Evolutionary conservation across 139 green algal genomes (phyloP).

Genomic region (Tetraselmis striata): DNA sequence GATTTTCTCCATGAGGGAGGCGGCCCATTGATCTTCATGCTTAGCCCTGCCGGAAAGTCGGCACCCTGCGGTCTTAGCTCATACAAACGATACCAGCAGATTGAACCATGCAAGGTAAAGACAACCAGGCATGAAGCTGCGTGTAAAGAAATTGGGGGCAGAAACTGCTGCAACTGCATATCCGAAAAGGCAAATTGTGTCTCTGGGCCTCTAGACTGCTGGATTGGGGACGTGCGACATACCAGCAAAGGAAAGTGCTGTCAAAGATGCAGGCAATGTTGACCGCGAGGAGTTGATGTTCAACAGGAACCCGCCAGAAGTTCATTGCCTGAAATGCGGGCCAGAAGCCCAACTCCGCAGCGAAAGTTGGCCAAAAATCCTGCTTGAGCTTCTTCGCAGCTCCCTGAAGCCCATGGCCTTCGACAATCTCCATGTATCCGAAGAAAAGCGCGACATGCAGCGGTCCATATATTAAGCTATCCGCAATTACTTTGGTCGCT

Average conservation of each 20-base stretch:
- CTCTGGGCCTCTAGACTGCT: neutral
- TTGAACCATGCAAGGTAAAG: neutral
- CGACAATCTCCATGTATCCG: neutral
- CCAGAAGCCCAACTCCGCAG: conserved; percentile 26
- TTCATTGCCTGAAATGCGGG: conserved; percentile 30
- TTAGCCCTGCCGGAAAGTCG: neutral
- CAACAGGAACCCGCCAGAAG: conserved; percentile 29
- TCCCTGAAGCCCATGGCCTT: neutral
- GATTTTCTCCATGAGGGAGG: neutral
- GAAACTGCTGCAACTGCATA: neutral
- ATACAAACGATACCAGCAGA: neutral
- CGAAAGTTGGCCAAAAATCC: conserved; percentile 27
- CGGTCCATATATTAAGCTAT: neutral
- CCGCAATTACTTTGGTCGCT: neutral
- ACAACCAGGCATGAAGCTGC: neutral
- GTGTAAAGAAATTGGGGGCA: neutral
- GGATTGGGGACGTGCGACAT: neutral
- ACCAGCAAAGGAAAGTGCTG: conserved; percentile 35
- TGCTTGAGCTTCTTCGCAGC: conserved; percentile 11
- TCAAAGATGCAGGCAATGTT: conserved; percentile 28
- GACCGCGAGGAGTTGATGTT: conserved; percentile 31
- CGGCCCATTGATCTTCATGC: neutral
- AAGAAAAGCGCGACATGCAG: conserved; percentile 4
- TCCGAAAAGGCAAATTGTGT: too few species aligned
- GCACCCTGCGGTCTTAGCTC: neutral